Conservation (phyloP, 495 filamentous ascomycete genomes). For the Penicillium paxilli region DNA sequence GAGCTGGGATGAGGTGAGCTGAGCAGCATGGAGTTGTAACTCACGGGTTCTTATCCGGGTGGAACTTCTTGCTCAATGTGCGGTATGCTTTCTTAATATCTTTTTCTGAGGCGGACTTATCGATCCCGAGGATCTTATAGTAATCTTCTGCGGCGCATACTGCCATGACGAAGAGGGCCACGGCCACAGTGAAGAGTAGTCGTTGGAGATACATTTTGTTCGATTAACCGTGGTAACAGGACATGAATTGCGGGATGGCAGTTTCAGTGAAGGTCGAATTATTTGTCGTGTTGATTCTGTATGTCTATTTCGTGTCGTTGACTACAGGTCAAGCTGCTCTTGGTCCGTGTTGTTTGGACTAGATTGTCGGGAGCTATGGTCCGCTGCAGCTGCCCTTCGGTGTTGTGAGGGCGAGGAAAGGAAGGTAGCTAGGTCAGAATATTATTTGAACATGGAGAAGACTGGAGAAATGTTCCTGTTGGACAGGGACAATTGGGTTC, state of each 20-base stretch:
- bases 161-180: conserved; percentile 25
- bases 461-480: no score
- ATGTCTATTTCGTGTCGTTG: no score
- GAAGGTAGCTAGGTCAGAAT: not conserved
- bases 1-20: not conserved
- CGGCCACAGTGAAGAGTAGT: conserved; percentile 17
- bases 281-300: no score
- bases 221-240: conserved; percentile 9
- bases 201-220: conserved; percentile 24
- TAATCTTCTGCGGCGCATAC: conserved; percentile 75
- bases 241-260: not conserved
- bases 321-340: no score
- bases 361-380: no score
- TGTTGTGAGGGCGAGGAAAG: no score
- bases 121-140: conserved; percentile 87
- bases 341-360: no score
- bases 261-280: not conserved
- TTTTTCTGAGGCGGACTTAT: conserved; percentile 77
- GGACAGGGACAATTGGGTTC: not conserved
- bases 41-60: conserved; percentile 98
- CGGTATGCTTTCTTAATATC: conserved; percentile 98
- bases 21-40: conserved; percentile 28
- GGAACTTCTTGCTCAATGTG: conserved; percentile 89
- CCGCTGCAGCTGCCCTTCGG: no score
- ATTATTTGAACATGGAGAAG: no score